Percentiles rank a stretch among this genome's conserved stretches.
phyloP scores from a whole-genome alignment of 2,329 filamentous ascomycete genomes.

The Aspergillus udagawae region DNA sequence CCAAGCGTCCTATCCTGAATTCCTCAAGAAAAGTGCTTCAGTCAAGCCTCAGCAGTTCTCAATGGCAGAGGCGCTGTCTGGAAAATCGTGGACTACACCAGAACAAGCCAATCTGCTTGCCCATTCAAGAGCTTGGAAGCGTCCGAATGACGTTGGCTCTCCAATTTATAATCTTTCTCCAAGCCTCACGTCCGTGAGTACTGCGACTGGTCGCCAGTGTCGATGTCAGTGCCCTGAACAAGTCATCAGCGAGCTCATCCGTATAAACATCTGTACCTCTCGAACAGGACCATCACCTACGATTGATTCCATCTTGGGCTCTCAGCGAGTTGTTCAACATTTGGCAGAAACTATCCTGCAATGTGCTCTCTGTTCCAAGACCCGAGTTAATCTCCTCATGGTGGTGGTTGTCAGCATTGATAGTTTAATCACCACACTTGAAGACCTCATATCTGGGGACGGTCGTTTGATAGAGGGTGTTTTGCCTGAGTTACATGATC shows the following conservation, averaged over 20 bases:
- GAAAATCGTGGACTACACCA: neutral
- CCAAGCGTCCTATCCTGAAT: constrained; percentile 1
- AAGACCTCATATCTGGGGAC: constrained; percentile 16
- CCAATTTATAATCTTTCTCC: constrained; percentile 1
- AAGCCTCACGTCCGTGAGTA: neutral
- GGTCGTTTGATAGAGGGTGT: constrained; percentile 9
- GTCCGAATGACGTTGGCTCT: constrained; percentile 1
- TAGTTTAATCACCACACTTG: constrained; percentile 22
- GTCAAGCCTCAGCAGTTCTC: constrained; percentile 9
- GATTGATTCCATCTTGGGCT: constrained; percentile 25
- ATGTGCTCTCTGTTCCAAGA: constrained; percentile 23
- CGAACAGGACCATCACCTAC: constrained; percentile 13
- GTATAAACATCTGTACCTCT: constrained; percentile 14
- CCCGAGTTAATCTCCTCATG: constrained; percentile 25
- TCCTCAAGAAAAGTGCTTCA: constrained; percentile 2
- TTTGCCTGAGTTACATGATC: constrained; percentile 9
- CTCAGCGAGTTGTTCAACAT: constrained; percentile 25
- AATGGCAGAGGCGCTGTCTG: neutral
- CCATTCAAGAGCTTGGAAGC: constrained; percentile 2
- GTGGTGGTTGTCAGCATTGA: constrained; percentile 29
- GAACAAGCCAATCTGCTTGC: neutral
- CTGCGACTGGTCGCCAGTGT: neutral
- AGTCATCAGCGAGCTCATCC: constrained; percentile 20
- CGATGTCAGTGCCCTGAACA: constrained; percentile 24
- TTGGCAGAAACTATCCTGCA: constrained; percentile 27